Conservation (phyloP, 495 filamentous ascomycete species). For the Neurospora africana region DNA sequence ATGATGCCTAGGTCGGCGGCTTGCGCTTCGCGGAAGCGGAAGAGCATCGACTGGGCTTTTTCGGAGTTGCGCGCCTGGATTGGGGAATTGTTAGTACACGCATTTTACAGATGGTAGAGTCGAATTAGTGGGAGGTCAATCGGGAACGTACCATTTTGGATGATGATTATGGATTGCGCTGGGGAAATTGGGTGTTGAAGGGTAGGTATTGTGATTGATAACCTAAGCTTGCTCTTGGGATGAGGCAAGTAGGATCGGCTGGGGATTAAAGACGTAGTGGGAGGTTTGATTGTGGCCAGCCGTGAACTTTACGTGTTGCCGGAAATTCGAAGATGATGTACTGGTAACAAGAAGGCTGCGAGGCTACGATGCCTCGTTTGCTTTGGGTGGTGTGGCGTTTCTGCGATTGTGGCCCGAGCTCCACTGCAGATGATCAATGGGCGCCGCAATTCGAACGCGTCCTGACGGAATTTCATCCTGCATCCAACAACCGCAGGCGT, state of each 20-base stretch:
- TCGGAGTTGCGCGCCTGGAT: constrained; percentile 66
- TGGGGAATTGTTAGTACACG: constrained; percentile 3
- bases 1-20: constrained; percentile 94
- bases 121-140: not conserved
- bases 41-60: constrained; percentile 99
- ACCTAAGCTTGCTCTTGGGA: not conserved
- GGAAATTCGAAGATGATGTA: not conserved
- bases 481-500: not conserved
- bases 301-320: not conserved
- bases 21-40: constrained; percentile 96
- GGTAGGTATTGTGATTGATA: not conserved
- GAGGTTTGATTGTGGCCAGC: not conserved
- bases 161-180: not conserved
- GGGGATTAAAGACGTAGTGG: not conserved
- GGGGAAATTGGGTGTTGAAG: not conserved
- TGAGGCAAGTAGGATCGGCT: not conserved
- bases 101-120: too few species aligned
- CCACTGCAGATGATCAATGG: not conserved
- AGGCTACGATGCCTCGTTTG: not conserved
- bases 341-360: not conserved
- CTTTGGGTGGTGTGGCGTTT: not conserved
- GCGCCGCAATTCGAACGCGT: not conserved
- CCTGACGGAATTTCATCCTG: not conserved
- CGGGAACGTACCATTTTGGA: constrained; percentile 21
- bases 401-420: not conserved